Base-by-base conservation (phyloP, 768 basidiomycete species). In the Rhodotorula kratochvilovae region DNA sequence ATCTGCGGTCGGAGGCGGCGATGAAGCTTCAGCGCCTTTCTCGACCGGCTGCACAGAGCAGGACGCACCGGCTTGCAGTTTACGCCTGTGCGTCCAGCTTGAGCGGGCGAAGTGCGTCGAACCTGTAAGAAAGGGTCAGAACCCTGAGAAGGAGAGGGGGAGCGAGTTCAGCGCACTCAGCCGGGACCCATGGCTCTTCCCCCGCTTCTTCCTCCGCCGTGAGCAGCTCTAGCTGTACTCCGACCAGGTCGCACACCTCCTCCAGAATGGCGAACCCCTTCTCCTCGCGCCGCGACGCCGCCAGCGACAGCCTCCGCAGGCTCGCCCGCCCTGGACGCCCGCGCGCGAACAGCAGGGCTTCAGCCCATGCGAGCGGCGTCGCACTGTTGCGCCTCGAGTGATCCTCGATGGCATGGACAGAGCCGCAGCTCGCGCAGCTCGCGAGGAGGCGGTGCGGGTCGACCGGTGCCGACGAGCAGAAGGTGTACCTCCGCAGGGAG, bases 401-500 rank as follows among this genome's bases (percentile, higher is more conserved):
- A 13, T n/a, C 36, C 21, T 58, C 57, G 45, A 35, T 15, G 45
- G 35, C 16, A 45, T 61, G 31, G 10, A 45, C 29, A 7, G 43
- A 12, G 17, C n/a, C 59, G 59, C 16, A 31, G 10, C 15, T 6
- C 13, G 54, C 54, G 54, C 31, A 55, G 33, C 56, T 57, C 56
- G 36, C 25, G 17, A 10, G 39, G 36, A 33, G 7, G 3, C 31
- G 39, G 51, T 55, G 42, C 42, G 50, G n/a, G 17, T n/a, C 13
- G 23, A n/a, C 39, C 5, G 43, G 4, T 0, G 59, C 19, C 17
- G 39, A 21, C 36, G 36, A 36, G 23, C 56, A 25, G 7, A 70
- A 66, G 27, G 42, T 33, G 56, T 57, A 63, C 1, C 29, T 25
- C 36, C 39, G 50, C 36, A 73, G 51, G 1, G 68, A 66, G 11